Conservation (phyloP, 2,329 filamentous ascomycete species). For the Ascochyta fabae region DNA sequence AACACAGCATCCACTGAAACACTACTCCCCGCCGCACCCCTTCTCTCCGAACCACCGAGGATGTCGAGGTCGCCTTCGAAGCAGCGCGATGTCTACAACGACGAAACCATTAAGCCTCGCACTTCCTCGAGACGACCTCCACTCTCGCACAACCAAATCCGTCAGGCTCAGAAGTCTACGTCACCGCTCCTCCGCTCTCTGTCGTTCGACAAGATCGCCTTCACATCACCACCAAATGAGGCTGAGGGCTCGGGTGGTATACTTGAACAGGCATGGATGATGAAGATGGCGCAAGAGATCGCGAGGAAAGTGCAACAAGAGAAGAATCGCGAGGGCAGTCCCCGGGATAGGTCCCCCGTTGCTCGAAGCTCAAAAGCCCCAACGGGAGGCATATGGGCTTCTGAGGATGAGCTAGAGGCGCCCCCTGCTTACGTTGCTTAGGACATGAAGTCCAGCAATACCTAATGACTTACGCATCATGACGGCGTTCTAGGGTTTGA, state of each 20-base stretch:
- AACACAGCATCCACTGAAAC: conserved; percentile 24
- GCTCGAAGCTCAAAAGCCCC: conserved; percentile 14
- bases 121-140: conserved; percentile 34
- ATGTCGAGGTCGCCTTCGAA: conserved; percentile 32
- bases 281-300: conserved; percentile 93
- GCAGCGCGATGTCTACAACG: conserved; percentile 17
- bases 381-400: conserved; percentile 31
- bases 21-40: conserved; percentile 37
- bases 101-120: conserved; percentile 17
- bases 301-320: conserved; percentile 86
- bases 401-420: conserved; percentile 38
- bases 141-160: conserved; percentile 39
- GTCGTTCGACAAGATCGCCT: conserved; percentile 22
- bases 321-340: conserved; percentile 57
- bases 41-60: conserved; percentile 35
- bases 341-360: conserved; percentile 15
- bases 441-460: conserved; percentile 8
- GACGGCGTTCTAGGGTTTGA: conserved; percentile 9
- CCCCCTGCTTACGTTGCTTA: conserved; percentile 46
- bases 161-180: conserved; percentile 41
- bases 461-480: conserved; percentile 17
- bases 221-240: conserved; percentile 34
- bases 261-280: conserved; percentile 83
- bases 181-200: conserved; percentile 47
- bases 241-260: conserved; percentile 56